phyloP scores from a whole-genome alignment of 148 eudicot species.

The Fagopyrum homotropicum region DNA sequence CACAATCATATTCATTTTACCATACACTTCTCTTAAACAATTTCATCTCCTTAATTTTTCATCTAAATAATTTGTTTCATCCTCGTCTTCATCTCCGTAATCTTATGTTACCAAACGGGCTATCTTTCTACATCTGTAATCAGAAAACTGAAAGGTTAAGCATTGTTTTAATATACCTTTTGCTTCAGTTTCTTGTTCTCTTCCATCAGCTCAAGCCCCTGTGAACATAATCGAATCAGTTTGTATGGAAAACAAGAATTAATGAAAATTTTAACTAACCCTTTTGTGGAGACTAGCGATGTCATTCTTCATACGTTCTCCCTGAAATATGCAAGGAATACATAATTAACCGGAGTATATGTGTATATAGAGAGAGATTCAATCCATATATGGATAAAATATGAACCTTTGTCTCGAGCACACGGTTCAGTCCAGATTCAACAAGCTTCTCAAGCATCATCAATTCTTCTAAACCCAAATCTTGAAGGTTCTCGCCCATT shows the following conservation, averaged over 20 bases:
- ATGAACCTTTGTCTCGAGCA: slow-evolving; percentile 36
- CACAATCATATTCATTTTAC: too few relatives aligned
- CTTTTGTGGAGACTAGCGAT: neutral
- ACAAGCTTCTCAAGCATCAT: slow-evolving; percentile 34
- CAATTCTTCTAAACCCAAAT: slow-evolving; percentile 35
- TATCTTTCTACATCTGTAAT: too few relatives aligned
- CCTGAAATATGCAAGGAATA: neutral
- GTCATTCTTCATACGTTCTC: neutral
- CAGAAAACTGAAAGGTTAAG: too few relatives aligned
- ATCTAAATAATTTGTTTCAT: too few relatives aligned
- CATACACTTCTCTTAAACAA: too few relatives aligned
- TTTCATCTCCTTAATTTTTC: too few relatives aligned
- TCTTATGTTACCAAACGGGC: too few relatives aligned
- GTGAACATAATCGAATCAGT: neutral
- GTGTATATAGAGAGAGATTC: too few relatives aligned
- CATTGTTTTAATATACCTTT: neutral
- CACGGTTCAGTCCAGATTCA: slow-evolving; percentile 34
- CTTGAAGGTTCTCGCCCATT: slow-evolving; percentile 45
- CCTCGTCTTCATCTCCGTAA: too few relatives aligned
- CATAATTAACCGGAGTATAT: too few relatives aligned
- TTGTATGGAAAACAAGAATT: neutral
- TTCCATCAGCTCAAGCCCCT: neutral
- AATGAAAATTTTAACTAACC: neutral
- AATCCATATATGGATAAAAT: too few relatives aligned
- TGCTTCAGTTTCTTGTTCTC: neutral